These are phyloP conservation scores for Dactylis glomerata DNA, from an alignment of 176 grass and related monocot genomes.

Conservation along the genomic window DNA sequence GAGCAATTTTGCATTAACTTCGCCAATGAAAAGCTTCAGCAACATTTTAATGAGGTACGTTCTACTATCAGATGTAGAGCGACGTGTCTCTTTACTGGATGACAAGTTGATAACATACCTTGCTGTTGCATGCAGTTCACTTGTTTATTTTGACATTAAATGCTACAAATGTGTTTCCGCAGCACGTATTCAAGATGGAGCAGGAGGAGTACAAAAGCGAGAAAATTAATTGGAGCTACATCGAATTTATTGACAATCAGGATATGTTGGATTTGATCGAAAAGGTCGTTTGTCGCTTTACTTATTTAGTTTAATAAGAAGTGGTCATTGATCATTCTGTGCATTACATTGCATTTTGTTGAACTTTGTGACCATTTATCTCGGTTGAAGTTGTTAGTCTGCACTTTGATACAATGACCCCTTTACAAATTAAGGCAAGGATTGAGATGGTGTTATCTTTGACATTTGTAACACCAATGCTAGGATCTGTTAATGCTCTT, in stretches of 20 bases:
- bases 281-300: slow-evolving; percentile 60
- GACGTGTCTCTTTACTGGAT: neutral
- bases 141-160: slow-evolving; percentile 22
- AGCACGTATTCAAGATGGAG: slow-evolving; percentile 99
- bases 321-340: neutral
- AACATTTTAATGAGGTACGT: slow-evolving; percentile 95
- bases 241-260: slow-evolving; percentile 99
- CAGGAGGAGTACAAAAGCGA: slow-evolving; percentile 97
- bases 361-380: slow-evolving; percentile 16
- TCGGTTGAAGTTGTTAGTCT: slow-evolving; percentile 18
- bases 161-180: slow-evolving; percentile 34
- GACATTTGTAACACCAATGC: neutral
- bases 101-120: neutral
- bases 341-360: neutral
- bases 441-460: neutral
- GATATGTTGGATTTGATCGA: slow-evolving; percentile 99
- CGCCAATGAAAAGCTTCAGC: slow-evolving; percentile 99
- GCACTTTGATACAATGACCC: neutral
- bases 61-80: neutral
- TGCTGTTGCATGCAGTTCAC: slow-evolving; percentile 6
- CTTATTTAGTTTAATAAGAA: neutral
- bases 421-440: neutral
- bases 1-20: slow-evolving; percentile 99
- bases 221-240: slow-evolving; percentile 98
- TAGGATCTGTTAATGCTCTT: neutral